phyloP scores from a whole-genome alignment of 177 flowering plant species.

The Telopea speciosissima region DNA sequence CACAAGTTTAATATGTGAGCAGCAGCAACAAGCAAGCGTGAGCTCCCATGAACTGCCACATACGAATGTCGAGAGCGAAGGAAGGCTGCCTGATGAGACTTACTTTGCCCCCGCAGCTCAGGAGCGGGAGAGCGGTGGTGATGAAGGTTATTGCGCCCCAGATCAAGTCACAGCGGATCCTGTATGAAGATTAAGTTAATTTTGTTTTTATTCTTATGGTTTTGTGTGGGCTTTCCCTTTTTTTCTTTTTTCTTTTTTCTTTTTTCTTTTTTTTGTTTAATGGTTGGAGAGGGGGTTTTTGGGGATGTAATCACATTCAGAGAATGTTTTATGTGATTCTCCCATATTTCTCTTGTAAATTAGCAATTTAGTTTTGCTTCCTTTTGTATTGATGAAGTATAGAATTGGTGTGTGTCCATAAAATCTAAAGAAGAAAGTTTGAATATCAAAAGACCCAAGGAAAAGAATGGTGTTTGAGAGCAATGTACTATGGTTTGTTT shows the following conservation, averaged over 20 bases:
- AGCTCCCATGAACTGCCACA: constrained; percentile 33
- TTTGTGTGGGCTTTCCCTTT: not conserved
- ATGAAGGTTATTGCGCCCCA: constrained; percentile 22
- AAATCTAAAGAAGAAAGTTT: not conserved
- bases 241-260: too few relatives aligned
- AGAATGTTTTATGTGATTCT: too few relatives aligned
- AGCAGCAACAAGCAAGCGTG: constrained; percentile 47
- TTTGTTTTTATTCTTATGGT: not conserved
- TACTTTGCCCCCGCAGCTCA: constrained; percentile 16
- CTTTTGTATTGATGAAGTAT: not conserved
- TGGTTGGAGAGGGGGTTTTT: not conserved
- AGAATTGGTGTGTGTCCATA: not conserved
- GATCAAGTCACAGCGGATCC: constrained; percentile 25
- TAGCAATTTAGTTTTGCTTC: not conserved
- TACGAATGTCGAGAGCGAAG: constrained; percentile 35
- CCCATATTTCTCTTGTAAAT: not conserved
- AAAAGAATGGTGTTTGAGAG: not conserved
- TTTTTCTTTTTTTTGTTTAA: too few relatives aligned
- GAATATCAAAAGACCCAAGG: not conserved
- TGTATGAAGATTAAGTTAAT: not conserved
- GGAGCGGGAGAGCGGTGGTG: constrained; percentile 28
- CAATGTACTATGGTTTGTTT: not conserved
- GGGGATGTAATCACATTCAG: not conserved
- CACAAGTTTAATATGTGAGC: constrained; percentile 52
- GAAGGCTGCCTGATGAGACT: constrained; percentile 26